Evolutionary conservation across 177 flowering plant species (phyloP), one percentile per base, ranked within the genome.

Genomic region (Vitis hybrid): DNA sequence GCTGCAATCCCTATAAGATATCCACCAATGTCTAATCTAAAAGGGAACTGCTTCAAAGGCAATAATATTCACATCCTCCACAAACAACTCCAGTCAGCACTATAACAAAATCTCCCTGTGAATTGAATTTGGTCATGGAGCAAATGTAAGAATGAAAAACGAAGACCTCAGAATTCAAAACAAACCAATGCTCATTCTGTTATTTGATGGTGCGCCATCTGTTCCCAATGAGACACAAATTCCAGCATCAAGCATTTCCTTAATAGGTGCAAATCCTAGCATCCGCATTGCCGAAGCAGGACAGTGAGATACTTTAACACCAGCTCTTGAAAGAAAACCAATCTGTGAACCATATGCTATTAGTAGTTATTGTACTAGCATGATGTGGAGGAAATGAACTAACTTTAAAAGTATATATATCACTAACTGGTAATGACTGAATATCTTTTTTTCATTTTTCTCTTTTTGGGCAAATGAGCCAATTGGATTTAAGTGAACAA

Each of bases 171-270:
- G 55, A 35, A 35, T 66, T 4, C 9, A 6, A 52, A 60, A 85
- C 89, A 68, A 71, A 93, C 98, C 94, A 27, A 93, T 91, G 89
- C 98, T 91, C 98, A 93, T 93, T 67, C 98, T 88, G 70, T 93
- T 93, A 74, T 93, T 93, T 64, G 97, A 91, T 35, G 98, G 98
- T 61, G 98, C 98, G 11, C 97, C 98, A 78, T 91, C 98, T 54
- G 98, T 93, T 63, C 98, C 98, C 70, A 93, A 72, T 49, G 97
- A 93, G 67, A 93, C 92, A 84, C 98, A 93, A 62, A 93, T 69
- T 35, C 91, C 88, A 55, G 92, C 87, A 68, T 82, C 77, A 64
- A 91, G 85, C 97, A 93, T 93, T 82, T 90, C 94, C 74, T 74
- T 88, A 46, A 93, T 72, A 11, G 94, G 97, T 60, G 97, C 92